phyloP scores from a whole-genome alignment of 805 yeast species.

The Candida golubevii region DNA sequence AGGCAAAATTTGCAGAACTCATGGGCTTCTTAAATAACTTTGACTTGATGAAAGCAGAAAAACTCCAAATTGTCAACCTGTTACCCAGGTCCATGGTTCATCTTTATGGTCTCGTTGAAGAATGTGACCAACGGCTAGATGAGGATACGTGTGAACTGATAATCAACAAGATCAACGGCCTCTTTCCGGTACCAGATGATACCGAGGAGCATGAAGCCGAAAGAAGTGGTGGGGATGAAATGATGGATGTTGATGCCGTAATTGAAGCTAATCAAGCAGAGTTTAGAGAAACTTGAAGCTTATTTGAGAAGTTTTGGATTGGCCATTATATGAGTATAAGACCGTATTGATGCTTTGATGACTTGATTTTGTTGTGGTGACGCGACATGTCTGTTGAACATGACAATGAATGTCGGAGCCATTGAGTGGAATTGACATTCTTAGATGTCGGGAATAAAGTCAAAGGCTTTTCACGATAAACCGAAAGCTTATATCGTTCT shows the following conservation, averaged over 20 bases:
- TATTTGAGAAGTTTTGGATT: no score
- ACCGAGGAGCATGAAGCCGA: conserved; percentile 24
- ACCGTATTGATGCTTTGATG: background rate
- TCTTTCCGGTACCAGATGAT: conserved; percentile 45
- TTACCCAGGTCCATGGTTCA: conserved; percentile 79
- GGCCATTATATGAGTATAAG: no score
- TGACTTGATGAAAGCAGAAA: conserved; percentile 74
- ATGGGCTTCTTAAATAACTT: conserved; percentile 46
- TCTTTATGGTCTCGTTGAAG: conserved; percentile 78
- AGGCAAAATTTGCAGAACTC: conserved; percentile 30
- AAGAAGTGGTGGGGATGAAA: background rate
- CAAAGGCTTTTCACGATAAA: no score
- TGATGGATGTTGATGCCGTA: conserved; percentile 4
- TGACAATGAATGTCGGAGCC: no score
- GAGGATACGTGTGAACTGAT: conserved; percentile 62
- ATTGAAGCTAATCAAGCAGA: conserved; percentile 17
- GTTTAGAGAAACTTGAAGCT: conserved; percentile 9
- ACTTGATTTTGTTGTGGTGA: background rate
- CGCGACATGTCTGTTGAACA: no score
- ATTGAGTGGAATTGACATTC: no score
- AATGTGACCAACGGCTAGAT: conserved; percentile 82
- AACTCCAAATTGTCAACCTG: conserved; percentile 75
- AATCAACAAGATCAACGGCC: conserved; percentile 48
- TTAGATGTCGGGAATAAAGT: no score
- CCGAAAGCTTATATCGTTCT: no score